These are phyloP conservation scores for Calonectria hongkongensis DNA, from an alignment of 2,329 filamentous ascomycete genomes.

Conservation along the genomic window DNA sequence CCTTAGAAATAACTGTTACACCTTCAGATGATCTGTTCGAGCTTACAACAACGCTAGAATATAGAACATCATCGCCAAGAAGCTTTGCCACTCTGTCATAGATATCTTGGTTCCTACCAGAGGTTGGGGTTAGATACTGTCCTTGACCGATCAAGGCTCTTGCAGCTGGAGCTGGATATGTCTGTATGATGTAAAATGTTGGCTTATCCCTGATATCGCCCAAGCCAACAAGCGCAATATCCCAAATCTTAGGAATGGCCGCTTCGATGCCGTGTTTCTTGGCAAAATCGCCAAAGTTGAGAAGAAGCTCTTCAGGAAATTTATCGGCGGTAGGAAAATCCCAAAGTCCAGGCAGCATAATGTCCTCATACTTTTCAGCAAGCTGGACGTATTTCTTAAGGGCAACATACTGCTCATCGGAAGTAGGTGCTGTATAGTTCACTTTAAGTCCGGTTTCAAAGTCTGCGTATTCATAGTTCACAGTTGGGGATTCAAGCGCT, in stretches of 20 bases:
- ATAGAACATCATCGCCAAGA: constrained; percentile 7
- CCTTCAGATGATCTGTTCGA: neutral
- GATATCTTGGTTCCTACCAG: neutral
- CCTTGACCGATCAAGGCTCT: constrained; percentile 42
- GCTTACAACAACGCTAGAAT: neutral
- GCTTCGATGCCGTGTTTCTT: constrained; percentile 36
- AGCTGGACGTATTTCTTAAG: constrained; percentile 34
- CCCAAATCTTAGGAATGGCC: constrained; percentile 18
- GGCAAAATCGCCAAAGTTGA: constrained; percentile 46
- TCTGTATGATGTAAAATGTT: constrained; percentile 37
- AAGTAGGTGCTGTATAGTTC: constrained; percentile 35
- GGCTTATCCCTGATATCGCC: constrained; percentile 23
- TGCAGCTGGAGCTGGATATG: constrained; percentile 32
- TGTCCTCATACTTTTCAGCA: constrained; percentile 39
- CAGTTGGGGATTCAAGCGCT: neutral
- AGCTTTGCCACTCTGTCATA: neutral
- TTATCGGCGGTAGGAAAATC: constrained; percentile 41
- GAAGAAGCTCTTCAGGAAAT: constrained; percentile 42
- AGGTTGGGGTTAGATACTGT: neutral
- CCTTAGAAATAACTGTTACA: neutral
- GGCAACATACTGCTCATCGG: neutral
- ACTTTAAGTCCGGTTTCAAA: constrained; percentile 40
- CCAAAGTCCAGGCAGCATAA: constrained; percentile 43
- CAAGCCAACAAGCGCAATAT: neutral
- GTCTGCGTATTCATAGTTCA: constrained; percentile 31